These are phyloP conservation scores for Zygoascus sp. DNA, from an alignment of 1,139 yeast species.

Conservation along the genomic window DNA sequence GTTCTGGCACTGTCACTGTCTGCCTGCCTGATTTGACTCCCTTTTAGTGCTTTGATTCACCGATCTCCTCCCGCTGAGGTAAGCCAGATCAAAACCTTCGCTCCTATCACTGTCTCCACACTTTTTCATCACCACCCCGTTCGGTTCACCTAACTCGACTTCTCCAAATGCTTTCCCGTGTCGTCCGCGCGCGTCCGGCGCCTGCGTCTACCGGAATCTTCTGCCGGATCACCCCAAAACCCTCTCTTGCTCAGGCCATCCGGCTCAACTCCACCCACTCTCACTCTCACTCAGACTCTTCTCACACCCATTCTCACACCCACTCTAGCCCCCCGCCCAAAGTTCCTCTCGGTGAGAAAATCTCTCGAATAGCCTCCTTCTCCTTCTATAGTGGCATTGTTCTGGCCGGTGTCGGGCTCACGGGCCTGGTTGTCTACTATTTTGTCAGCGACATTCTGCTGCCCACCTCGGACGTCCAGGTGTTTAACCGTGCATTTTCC, in stretches of 20 bases:
- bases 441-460: conserved; percentile 73
- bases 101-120: not conserved
- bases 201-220: not conserved
- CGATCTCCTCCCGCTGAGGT: not conserved
- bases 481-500: conserved; percentile 81
- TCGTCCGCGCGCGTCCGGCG: not conserved
- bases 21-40: too few species aligned
- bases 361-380: conserved; percentile 37
- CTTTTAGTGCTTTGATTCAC: not conserved
- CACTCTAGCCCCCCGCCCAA: conserved; percentile 4
- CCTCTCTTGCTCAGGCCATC: too few species aligned
- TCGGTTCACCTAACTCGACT: too few species aligned
- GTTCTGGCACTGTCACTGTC: too few species aligned
- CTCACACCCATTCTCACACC: not conserved
- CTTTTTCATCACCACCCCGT: not conserved
- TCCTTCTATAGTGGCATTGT: conserved; percentile 50
- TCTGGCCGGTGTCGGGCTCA: conserved; percentile 51
- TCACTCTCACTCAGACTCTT: too few species aligned
- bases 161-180: not conserved
- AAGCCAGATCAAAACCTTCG: not conserved
- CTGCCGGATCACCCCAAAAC: not conserved
- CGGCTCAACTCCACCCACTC: not conserved
- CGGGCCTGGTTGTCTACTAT: conserved; percentile 68
- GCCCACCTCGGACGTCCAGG: conserved; percentile 87
- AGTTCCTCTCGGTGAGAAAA: conserved; percentile 16